Conservation (phyloP, 1,284 basidiomycete genomes). For the Marasmius sp. region DNA sequence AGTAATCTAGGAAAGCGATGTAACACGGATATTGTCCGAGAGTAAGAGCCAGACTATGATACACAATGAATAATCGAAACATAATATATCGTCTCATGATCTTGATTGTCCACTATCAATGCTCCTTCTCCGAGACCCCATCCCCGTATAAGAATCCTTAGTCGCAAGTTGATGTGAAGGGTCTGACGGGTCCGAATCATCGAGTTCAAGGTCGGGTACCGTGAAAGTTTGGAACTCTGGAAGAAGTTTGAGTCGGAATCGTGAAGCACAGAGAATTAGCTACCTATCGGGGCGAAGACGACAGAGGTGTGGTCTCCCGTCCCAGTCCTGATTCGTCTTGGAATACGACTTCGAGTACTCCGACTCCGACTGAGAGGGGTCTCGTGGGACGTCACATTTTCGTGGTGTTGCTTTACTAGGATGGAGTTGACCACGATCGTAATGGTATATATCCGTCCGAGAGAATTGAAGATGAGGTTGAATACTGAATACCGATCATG, state of each 20-base stretch:
- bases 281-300: neutral
- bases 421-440: conserved; percentile 11
- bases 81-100: too few relatives aligned
- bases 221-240: neutral
- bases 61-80: too few relatives aligned
- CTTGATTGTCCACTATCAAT: too few relatives aligned
- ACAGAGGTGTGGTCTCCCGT: neutral
- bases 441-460: conserved; percentile 10
- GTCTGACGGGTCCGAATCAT: too few relatives aligned
- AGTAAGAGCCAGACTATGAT: too few relatives aligned
- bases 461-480: conserved; percentile 2
- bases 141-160: too few relatives aligned
- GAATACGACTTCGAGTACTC: neutral
- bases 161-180: neutral
- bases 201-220: neutral
- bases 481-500: neutral
- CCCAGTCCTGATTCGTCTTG: too few relatives aligned
- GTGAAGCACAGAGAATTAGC: neutral
- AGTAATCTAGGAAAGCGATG: too few relatives aligned
- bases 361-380: neutral
- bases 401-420: neutral
- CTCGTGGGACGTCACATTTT: neutral
- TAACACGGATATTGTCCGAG: too few relatives aligned
- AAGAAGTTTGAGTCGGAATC: neutral
- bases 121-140: too few relatives aligned